Base-by-base conservation (phyloP, 2,329 filamentous ascomycete species). In the Orbilia ellipsospora region DNA sequence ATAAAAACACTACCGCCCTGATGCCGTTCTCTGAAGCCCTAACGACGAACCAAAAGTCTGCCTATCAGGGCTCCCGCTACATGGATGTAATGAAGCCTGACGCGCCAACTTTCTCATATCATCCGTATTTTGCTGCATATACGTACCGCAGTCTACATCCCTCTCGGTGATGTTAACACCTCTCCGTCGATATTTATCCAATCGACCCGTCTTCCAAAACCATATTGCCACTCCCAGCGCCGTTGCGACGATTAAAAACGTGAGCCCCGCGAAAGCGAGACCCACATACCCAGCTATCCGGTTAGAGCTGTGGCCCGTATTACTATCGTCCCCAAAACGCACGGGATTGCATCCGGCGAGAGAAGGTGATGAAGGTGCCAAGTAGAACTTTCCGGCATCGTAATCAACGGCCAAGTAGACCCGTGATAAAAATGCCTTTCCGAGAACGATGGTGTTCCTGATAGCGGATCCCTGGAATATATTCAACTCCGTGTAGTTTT, bases 51-150 rank as follows among this genome's bases (percentile, higher is more conserved):
- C 54, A 20, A 56, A 56, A 2, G 54, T 56, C 18, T 61, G 50
- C 42, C 66, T 20, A 18, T 70, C 66, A 15, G 61, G 69, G 18
- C 52, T 57, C 40, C 40, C 63, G 16, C 54, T 62, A 55, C 63
- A 68, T n/a, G 69, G 61, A 15, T 52, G 55, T 55, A 62, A 15
- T 28, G 70, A 74, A 13, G 70, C 70, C 42, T 74, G 70, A 12
- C 70, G 62, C 44, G 70, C 70, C 52, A 74, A 40, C 7, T 45
- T 50, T 23, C 70, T 67, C 63, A 74, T 67, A 52, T 74, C 57
- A 23, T 68, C 63, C 42, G 70, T 74, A 36, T 74, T 74, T 28
- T 74, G 62, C 50, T 74, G 70, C 63, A 56, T 63, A 62, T 74
- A 74, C 0, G 56, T 62, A 6, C 70, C 70, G 16, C 59, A 68